Percentiles rank a stretch among this genome's conserved stretches.
Conservation (phyloP, 495 filamentous ascomycete genomes). For the Podospora anserina region DNA sequence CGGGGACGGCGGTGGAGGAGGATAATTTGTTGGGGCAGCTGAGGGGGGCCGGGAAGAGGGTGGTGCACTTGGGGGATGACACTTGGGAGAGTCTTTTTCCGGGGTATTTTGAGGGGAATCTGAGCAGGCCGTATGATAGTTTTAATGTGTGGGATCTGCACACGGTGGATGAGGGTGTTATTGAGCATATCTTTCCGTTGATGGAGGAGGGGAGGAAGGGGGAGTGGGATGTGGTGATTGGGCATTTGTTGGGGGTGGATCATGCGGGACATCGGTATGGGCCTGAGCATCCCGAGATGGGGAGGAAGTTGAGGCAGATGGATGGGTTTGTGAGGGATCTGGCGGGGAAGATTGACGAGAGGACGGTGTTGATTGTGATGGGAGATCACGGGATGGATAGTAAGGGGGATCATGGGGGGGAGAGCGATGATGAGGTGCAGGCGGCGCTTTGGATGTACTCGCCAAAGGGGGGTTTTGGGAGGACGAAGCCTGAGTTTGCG, state of each 20-base stretch:
- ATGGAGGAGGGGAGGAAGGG: constrained; percentile 53
- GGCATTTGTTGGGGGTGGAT: constrained; percentile 92
- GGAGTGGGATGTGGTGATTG: constrained; percentile 90
- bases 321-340: constrained; percentile 71
- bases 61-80: constrained; percentile 94
- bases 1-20: constrained; percentile 94
- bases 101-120: constrained; percentile 78
- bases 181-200: constrained; percentile 83
- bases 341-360: constrained; percentile 69
- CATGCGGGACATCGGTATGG: constrained; percentile 97
- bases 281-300: constrained; percentile 89
- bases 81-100: constrained; percentile 94
- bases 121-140: constrained; percentile 86
- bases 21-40: constrained; percentile 90
- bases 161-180: constrained; percentile 96
- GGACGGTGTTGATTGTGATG: constrained; percentile 90
- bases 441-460: constrained; percentile 99
- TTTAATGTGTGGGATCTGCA: constrained; percentile 98
- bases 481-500: constrained; percentile 57
- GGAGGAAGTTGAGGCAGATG: constrained; percentile 88
- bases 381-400: constrained; percentile 97
- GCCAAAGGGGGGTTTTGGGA: constrained; percentile 75
- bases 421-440: constrained; percentile 91
- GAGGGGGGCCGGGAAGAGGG: constrained; percentile 69
- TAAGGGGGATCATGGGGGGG: constrained; percentile 95